Evolutionary conservation across 768 basidiomycete species (phyloP).

Genomic region (Kwoniella dejecticola): DNA sequence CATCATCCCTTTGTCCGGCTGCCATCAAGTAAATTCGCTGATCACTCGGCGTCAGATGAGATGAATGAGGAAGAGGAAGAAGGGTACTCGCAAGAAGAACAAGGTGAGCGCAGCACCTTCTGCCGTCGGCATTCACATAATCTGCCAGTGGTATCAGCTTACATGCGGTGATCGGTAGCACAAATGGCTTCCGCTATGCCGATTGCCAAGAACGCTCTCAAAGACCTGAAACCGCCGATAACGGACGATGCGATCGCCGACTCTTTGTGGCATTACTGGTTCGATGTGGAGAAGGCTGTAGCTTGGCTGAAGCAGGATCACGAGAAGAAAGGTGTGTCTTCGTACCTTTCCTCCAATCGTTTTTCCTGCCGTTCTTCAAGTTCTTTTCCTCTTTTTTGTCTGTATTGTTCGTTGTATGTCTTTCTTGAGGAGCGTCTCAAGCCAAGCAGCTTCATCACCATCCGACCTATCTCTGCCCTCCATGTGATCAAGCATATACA

Average conservation of each 20-base stretch:
- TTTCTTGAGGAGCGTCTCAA: slow-evolving; percentile 16
- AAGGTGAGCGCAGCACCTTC: slow-evolving; percentile 66
- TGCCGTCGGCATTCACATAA: too few relatives aligned
- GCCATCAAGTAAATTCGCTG: too few relatives aligned
- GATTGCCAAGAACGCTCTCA: slow-evolving; percentile 69
- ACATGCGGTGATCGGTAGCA: too few relatives aligned
- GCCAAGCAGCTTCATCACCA: background rate
- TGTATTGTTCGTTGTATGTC: slow-evolving; percentile 4
- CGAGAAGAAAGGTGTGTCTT: slow-evolving; percentile 66
- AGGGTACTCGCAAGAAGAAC: slow-evolving; percentile 78
- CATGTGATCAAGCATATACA: too few relatives aligned
- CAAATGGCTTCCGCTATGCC: slow-evolving; percentile 73
- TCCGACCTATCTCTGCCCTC: too few relatives aligned
- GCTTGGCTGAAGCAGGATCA: slow-evolving; percentile 68
- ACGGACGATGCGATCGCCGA: slow-evolving; percentile 75
- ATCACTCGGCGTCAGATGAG: too few relatives aligned
- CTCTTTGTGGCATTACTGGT: slow-evolving; percentile 82
- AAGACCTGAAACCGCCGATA: slow-evolving; percentile 66
- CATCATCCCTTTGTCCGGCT: background rate
- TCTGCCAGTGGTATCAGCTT: too few relatives aligned
- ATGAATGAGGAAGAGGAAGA: slow-evolving; percentile 69
- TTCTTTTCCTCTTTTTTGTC: slow-evolving; percentile 22
- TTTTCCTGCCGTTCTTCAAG: slow-evolving; percentile 54
- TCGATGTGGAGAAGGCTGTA: slow-evolving; percentile 76
- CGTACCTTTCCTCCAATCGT: slow-evolving; percentile 22